Base-by-base conservation (phyloP, 2,329 filamentous ascomycete species). In the Aureobasidium sp. region DNA sequence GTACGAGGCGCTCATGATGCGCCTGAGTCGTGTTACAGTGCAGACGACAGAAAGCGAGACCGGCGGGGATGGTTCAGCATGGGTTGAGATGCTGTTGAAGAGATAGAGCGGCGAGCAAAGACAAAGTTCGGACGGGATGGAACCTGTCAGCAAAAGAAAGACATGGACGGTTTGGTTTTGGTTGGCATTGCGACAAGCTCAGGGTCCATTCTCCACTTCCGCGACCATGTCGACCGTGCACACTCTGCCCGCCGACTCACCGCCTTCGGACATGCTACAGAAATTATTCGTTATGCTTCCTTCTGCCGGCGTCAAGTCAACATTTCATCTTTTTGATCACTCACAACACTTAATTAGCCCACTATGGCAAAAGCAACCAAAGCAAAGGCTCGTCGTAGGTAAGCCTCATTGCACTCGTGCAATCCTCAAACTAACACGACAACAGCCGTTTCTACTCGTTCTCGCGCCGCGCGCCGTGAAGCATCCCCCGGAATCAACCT, bases 381-480 rank as follows among this genome's bases (percentile, higher is more conserved):
- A 63, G 65, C 75, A 55, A 79, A 79, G 70, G 77, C 77, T 44
- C 49, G 68, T 69, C 41, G 25, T 30, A 8, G n/a, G 39, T 25
- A 34, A 5, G 5, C 11, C 1, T 15, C n/a, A 3, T 37, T 10
- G 4, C 3, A 7, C 2, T 16, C 3, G 5, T 15, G 10, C 2
- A 16, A 10, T 10, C 7, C 54, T 4, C 13, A 25, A 10, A 2
- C 42, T 58, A 29, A 58, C 42, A 32, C 7, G 13, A 39, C 15
- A 21, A 7, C 70, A 89, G 86, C 77, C 60, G 78, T 79, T 42
- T 89, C 88, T 5, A 74, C 85, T 62, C 88, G 87, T 77, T 92
- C 89, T 59, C 87, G 89, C 66, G 88, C 87, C 63, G 87, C 88
- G 44, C 84, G 88, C 70, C 85, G 89, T 66, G 88, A 86, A 50